Base-by-base conservation (phyloP, 1,139 yeast species). In the Saccharomycopsis phalli region DNA sequence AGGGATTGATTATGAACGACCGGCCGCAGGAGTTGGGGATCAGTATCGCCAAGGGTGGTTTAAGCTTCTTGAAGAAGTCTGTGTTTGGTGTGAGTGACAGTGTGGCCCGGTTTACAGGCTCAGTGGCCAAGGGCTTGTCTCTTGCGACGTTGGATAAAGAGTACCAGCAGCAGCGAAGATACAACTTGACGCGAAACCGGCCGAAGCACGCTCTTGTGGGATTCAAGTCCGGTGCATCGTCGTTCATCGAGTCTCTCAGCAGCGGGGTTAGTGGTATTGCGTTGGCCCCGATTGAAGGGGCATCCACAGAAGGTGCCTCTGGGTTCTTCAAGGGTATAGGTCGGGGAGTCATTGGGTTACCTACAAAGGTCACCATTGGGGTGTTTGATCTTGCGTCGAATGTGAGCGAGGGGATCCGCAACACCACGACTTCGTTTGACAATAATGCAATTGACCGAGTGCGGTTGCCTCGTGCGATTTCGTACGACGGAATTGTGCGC, bases 361-460 rank as follows among this genome's bases (percentile, higher is more conserved):
- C 98, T 0, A 87, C 98, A 0, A 93, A 93, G 61, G 86, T 98
- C 0, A 95, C 96, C 0, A 87, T 91, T 53, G 99, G 99, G 5
- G 59, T 91, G 26, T 81, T 93, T 53, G 99, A 93, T 56, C 67
- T 93, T 50, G 95, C 98, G 0, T 81, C 86, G 36, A 88, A 86
- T 60, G 79, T 91, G 22, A 80, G 95, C 62, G 97, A 88, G 57
- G 97, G 97, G 19, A 88, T 93, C 37, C 71, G 91, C 46, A 87
- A 81, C 56, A 84, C 97, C 0, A 86, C 99, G 0, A 84, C 95
- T 0, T 91, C 84, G 2, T 81, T 87, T 56, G 96, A 86, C 57
- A 74, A 74, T 3, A 88, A 80, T 37, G 81, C 81, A 0, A 70
- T 88, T 38, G 84, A 79, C 45, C 78, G 84, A 49, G 86, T 84